Conservation (phyloP, 2,329 filamentous ascomycete genomes). For the Arthroderma uncinatum region DNA sequence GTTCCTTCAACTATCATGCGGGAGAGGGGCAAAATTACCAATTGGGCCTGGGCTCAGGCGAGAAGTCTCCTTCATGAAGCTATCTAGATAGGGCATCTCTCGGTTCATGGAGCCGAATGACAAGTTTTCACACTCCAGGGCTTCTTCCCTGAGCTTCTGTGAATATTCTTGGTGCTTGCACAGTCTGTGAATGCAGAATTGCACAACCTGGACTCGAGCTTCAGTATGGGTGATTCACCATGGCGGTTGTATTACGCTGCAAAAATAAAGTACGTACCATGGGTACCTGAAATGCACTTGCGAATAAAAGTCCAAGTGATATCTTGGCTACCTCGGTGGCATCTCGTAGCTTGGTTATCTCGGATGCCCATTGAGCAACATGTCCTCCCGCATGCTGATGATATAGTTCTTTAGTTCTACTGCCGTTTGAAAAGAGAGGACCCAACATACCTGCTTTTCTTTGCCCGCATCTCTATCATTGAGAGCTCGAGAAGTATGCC, state of each 20-base stretch:
- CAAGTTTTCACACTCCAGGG: conserved; percentile 2
- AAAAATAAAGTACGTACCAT: no score
- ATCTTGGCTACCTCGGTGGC: background rate
- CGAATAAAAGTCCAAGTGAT: background rate
- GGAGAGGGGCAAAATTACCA: conserved; percentile 8
- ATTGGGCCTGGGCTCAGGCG: conserved; percentile 14
- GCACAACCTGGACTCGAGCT: background rate
- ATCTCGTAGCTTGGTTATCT: background rate
- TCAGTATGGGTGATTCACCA: background rate
- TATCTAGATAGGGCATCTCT: conserved; percentile 17
- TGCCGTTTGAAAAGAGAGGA: background rate
- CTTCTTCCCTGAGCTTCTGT: conserved; percentile 16
- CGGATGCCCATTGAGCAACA: background rate
- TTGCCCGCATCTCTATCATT: background rate
- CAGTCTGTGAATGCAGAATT: conserved; percentile 7
- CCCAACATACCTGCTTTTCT: background rate
- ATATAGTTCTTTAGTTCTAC: background rate
- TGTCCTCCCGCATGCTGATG: background rate
- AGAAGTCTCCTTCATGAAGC: conserved; percentile 18
- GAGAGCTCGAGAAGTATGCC: background rate
- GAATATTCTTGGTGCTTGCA: conserved; percentile 16
- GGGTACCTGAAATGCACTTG: background rate
- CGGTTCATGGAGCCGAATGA: conserved; percentile 8
- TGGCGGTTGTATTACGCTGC: background rate
- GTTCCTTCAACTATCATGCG: background rate